A percentile compares a stretch with the other conserved stretches of the same genome.
Evolutionary conservation across 75 land plant genomes (phyloP).

Genomic region (Sequoia sempervirens): DNA sequence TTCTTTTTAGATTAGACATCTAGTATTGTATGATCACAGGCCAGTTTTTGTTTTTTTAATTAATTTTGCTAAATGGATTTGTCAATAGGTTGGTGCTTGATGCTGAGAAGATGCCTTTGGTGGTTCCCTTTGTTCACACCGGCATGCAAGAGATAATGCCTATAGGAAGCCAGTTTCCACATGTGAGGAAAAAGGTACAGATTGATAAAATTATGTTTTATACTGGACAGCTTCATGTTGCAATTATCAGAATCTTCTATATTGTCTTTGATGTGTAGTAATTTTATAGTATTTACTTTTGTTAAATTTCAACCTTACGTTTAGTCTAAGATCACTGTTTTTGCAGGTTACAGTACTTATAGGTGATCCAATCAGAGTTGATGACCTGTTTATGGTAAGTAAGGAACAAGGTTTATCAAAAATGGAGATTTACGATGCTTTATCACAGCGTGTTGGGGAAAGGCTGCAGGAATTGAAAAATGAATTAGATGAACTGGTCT

Average conservation of each 20-base stretch:
- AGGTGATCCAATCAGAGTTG: constrained; percentile 87
- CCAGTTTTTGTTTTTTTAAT: not conserved
- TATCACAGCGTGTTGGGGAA: constrained; percentile 64
- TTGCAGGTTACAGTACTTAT: constrained; percentile 78
- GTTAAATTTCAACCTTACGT: not conserved
- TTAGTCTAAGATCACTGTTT: not conserved
- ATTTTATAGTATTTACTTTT: not conserved
- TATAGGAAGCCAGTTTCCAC: constrained; percentile 69
- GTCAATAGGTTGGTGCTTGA: constrained; percentile 72
- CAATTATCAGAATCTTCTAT: not conserved
- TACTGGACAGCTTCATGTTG: not conserved
- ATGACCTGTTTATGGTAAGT: constrained; percentile 49
- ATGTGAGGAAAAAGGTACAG: constrained; percentile 66
- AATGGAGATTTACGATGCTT: constrained; percentile 65
- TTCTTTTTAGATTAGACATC: not conserved
- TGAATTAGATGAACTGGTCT: constrained; percentile 62
- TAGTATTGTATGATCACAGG: not conserved
- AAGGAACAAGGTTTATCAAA: constrained; percentile 29
- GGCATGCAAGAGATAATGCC: constrained; percentile 98
- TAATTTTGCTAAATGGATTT: not conserved
- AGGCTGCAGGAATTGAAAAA: constrained; percentile 52
- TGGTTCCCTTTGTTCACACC: constrained; percentile 89
- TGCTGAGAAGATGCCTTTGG: constrained; percentile 69
- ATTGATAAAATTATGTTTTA: not conserved
- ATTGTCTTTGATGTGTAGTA: not conserved